Percentiles rank a stretch among this genome's conserved stretches.
Conservation (phyloP, 306 rosid species). For the Cicer judaicum region DNA sequence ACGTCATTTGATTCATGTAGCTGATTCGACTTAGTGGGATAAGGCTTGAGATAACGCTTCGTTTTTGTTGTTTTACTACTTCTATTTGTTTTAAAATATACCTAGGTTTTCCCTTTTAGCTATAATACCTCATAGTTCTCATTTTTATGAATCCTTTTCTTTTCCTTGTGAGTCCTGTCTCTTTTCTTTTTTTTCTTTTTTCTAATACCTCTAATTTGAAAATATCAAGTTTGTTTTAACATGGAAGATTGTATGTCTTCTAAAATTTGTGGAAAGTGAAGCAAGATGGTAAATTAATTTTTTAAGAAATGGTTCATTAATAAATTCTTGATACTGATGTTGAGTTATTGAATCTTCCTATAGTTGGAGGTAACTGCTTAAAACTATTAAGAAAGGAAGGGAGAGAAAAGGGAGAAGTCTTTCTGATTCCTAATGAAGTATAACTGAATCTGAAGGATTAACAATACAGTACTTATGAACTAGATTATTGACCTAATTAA, state of each 20-base stretch:
- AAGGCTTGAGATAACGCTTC: too few species aligned
- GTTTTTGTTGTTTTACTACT: background rate
- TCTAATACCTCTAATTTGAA: too few species aligned
- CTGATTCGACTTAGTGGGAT: too few species aligned
- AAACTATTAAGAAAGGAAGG: background rate
- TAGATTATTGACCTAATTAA: background rate
- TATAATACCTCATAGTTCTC: background rate
- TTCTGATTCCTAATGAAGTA: background rate
- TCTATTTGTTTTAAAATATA: background rate
- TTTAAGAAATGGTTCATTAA: background rate
- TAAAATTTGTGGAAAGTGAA: background rate
- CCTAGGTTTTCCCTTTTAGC: background rate
- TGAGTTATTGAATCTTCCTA: conserved; percentile 4
- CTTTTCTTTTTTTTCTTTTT: too few species aligned
- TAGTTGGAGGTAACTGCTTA: background rate
- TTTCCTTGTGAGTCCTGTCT: too few species aligned
- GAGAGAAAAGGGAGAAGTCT: background rate
- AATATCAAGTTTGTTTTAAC: background rate
- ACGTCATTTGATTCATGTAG: too few species aligned
- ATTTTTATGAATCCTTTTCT: background rate
- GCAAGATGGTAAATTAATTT: background rate
- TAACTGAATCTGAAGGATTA: background rate
- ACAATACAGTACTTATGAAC: background rate
- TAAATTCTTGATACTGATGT: background rate
- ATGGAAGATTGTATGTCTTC: background rate